A percentile compares a stretch with the other conserved stretches of the same genome.
Conservation (phyloP, 2,329 filamentous ascomycete genomes). For the Nakataea oryzae region DNA sequence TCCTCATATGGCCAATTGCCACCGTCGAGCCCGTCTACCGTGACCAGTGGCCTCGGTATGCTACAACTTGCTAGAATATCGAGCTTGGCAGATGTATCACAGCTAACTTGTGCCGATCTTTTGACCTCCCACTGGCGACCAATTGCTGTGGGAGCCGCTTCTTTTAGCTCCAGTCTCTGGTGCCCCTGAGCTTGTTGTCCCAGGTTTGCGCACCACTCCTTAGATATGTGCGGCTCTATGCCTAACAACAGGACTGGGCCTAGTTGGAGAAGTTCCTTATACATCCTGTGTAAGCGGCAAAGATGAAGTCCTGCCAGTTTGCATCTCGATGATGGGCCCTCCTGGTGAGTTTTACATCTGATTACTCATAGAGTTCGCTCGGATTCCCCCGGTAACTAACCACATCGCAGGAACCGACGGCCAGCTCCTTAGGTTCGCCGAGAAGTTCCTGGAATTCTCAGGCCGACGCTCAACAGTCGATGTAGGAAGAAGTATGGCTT, state of each 20-base stretch:
- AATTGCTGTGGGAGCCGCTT: neutral
- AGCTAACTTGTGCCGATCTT: neutral
- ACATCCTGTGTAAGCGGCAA: neutral
- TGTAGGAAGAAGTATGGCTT: neutral
- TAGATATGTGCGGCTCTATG: neutral
- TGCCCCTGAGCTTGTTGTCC: neutral
- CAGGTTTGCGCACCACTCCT: neutral
- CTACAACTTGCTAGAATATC: neutral
- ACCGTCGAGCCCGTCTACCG: neutral
- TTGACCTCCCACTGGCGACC: neutral
- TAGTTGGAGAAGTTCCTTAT: neutral
- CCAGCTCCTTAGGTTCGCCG: neutral
- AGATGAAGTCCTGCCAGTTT: neutral
- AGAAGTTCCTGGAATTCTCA: neutral
- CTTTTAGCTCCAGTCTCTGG: neutral
- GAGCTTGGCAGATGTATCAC: neutral
- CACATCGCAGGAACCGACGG: neutral
- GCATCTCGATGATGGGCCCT: neutral
- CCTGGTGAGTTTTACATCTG: neutral
- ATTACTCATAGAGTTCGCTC: neutral
- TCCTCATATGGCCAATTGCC: neutral
- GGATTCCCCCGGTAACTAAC: neutral
- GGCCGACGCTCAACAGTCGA: neutral
- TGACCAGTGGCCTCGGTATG: neutral
- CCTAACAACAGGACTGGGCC: neutral